Evolutionary conservation across 139 green algal genomes (phyloP), one percentile per base, ranked within the genome.

Genomic region (Zygnema circumcarinatum): DNA sequence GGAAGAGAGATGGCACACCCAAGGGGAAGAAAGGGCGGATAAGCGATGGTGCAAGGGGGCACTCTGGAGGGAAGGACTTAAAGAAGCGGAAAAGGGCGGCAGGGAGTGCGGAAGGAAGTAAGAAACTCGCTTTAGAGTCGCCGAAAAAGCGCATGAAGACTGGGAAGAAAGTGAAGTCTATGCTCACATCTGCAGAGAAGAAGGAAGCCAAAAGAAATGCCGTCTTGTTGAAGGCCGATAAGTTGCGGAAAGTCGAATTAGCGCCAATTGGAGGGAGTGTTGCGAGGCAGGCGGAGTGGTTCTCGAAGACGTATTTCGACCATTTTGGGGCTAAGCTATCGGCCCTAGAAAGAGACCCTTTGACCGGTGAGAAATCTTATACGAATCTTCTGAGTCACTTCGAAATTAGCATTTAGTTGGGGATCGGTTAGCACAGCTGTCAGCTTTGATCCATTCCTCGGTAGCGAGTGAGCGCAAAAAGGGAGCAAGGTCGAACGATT

Each of bases 161-260:
- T 42, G 11, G 11, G 76, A 84, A 84, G 76, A 84, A 67, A 53
- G 7, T 11, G 54, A 84, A 7, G 76, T 3, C 7, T 25, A 84
- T 7, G 53, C 38, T 16, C 7, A 62, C 47, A 62, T 62, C 47
- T 62, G 7, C 16, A 16, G 47, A 62, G 7, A 16, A 16, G 7
- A 62, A 16, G 47, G 47, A 62, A 62, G 47, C 16, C 7, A 62
- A 16, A 16, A 62, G 16, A 62, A 16, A 25, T 62, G 47, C 7
- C 47, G 47, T 7, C 16, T 7, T 7, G 16, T 7, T 16, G 47
- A 16, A 62, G 16, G 16, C 16, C 47, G 16, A 62, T 16, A 62
- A 16, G 47, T 25, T 62, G 47, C 47, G 16, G 47, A 62, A 16
- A 62, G 47, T 62, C 7, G 47, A 62, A 62, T 25, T 25, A 62